Base-by-base conservation (phyloP, 352 stramenopile species). In the Globisporangium takayamanum region DNA sequence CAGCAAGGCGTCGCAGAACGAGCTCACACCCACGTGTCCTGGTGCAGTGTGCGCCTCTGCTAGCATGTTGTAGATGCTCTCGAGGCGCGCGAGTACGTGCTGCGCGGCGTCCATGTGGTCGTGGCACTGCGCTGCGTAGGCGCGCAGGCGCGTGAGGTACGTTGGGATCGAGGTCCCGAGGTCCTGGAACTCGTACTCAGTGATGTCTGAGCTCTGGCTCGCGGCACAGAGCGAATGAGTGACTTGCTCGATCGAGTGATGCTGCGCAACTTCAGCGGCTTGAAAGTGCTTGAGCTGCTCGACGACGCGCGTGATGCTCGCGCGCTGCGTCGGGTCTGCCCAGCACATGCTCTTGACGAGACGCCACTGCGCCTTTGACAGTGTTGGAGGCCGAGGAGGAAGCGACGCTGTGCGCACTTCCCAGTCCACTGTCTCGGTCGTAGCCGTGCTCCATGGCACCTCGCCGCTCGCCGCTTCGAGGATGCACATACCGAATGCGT, bases 401-500 rank as follows among this genome's bases (percentile, higher is more conserved):
- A 28, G 15, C 36, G n/a, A 22, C 5, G 5, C 50, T 20, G 47
- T 45, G 25, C 18, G 20, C 15, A 56, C n/a, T 8, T 18, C 37
- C 28, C 48, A 62, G 8, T 53, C 57, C 4, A 46, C 49, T 11
- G 36, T 12, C 0, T 45, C 33, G 2, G n/a, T 3, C 36, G 55
- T 39, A 0, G 36, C 30, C 4, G 5, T 15, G 7, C 11, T 12
- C 57, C 57, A 62, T 3, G 57, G 50, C 0, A 48, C 5, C 4
- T 50, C 44, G 3, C 50, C 47, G 1, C 52, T 62, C 45, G 68
- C 33, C 12, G 64, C 67, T 50, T 84, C 74, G 14, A 84, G 14
- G 18, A 87, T 68, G 49, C 72, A 84, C 53, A 83, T 69, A 1
- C 64, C 76, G n/a, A 87, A 70, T n/a, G 72, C 67, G 46, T 75